Evolutionary conservation across 2,329 filamentous ascomycete species (phyloP).

Genomic region (Paecilomyces sp.): DNA sequence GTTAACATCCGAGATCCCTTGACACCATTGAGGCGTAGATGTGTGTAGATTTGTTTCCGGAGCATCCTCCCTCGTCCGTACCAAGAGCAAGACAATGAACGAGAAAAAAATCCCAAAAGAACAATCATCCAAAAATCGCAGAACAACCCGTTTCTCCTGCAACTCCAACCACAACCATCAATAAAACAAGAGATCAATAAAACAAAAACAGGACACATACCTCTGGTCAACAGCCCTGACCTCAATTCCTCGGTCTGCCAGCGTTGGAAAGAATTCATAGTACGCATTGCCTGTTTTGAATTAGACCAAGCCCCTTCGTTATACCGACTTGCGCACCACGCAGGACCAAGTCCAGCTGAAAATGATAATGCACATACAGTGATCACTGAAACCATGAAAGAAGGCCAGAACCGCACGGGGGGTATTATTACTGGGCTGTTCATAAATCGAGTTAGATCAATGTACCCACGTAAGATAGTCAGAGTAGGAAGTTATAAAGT

Average conservation of each 20-base stretch:
- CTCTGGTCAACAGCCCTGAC: slow-evolving; percentile 75
- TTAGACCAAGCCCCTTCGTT: neutral
- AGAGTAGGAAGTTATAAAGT: too few relatives aligned
- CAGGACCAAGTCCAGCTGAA: neutral
- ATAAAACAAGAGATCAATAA: too few relatives aligned
- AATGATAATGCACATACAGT: slow-evolving; percentile 38
- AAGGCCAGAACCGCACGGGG: slow-evolving; percentile 68
- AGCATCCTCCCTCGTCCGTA: neutral
- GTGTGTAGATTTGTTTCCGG: neutral
- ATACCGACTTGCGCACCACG: neutral
- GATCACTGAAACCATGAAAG: slow-evolving; percentile 86
- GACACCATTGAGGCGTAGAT: neutral
- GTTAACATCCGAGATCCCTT: neutral
- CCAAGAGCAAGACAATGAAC: neutral
- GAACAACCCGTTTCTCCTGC: neutral
- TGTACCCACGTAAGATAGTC: neutral
- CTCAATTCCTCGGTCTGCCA: slow-evolving; percentile 67
- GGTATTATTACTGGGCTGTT: slow-evolving; percentile 45
- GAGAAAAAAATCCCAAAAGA: neutral
- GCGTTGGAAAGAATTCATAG: slow-evolving; percentile 61
- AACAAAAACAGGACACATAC: slow-evolving; percentile 11
- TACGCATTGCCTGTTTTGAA: slow-evolving; percentile 58
- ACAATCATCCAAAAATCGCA: neutral
- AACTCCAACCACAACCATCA: too few relatives aligned
- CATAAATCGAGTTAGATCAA: neutral